phyloP scores from a whole-genome alignment of 495 filamentous ascomycete genomes.

The Penicillium psychrofluorescens region DNA sequence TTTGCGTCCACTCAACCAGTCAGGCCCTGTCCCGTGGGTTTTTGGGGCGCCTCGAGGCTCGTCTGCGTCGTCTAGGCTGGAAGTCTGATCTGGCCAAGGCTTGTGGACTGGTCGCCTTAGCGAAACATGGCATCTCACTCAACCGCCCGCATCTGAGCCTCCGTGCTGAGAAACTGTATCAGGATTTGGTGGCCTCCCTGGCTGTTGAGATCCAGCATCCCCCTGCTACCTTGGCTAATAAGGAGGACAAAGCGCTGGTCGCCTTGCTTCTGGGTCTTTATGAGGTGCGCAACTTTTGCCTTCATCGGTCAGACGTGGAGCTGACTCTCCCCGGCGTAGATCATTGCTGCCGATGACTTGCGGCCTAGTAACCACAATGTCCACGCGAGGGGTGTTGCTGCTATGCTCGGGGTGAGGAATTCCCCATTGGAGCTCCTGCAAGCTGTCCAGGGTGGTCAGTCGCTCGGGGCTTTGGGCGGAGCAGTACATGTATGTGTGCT shows the following conservation, averaged over 20 bases:
- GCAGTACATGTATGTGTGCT: neutral
- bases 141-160: constrained; percentile 11
- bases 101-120: constrained; percentile 20
- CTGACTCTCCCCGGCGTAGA: constrained; percentile 6
- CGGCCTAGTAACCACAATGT: constrained; percentile 14
- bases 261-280: constrained; percentile 18
- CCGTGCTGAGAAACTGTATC: constrained; percentile 16
- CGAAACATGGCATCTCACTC: constrained; percentile 17
- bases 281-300: constrained; percentile 12
- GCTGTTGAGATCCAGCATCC: constrained; percentile 10
- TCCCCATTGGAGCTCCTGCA: constrained; percentile 9
- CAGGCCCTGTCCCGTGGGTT: constrained; percentile 15
- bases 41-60: constrained; percentile 18
- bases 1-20: constrained; percentile 13
- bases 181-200: constrained; percentile 16
- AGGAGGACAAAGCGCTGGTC: too few relatives aligned
- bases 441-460: constrained; percentile 6
- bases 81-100: constrained; percentile 19
- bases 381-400: constrained; percentile 19
- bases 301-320: neutral
- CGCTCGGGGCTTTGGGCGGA: too few relatives aligned
- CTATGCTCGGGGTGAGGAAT: constrained; percentile 13
- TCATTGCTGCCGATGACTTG: constrained; percentile 10
- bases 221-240: constrained; percentile 3
- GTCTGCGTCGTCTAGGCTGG: constrained; percentile 8